Percentiles rank a stretch among this genome's conserved stretches.
Conservation (phyloP, 169 alveolate species). For the Babesia gibsoni region DNA sequence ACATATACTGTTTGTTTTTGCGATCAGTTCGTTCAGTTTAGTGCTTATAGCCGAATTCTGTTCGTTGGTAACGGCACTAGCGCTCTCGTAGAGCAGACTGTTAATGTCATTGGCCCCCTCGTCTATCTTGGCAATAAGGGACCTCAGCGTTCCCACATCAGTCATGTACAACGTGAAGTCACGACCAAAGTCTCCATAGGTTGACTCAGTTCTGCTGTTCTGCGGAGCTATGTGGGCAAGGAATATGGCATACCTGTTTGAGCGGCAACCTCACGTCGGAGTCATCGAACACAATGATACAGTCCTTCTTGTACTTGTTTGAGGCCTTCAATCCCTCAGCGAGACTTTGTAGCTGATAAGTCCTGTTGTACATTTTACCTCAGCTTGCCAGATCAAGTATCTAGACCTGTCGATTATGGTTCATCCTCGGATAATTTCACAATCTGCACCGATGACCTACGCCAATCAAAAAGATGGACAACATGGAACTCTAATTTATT, state of each 20-base stretch:
- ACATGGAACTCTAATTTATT: too few species aligned
- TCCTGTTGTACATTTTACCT: slow-evolving; percentile 53
- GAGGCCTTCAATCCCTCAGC: slow-evolving; percentile 14
- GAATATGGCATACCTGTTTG: neutral
- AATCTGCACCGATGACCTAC: too few species aligned
- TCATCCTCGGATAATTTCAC: too few species aligned
- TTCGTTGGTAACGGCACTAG: slow-evolving; percentile 38
- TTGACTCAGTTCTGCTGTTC: neutral
- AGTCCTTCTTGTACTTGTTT: slow-evolving; percentile 26
- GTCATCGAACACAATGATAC: slow-evolving; percentile 20
- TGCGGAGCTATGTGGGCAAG: neutral
- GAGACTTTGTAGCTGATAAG: slow-evolving; percentile 44
- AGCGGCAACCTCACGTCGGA: neutral
- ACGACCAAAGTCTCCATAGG: slow-evolving; percentile 9
- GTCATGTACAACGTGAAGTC: slow-evolving; percentile 35
- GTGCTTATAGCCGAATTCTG: slow-evolving; percentile 50
- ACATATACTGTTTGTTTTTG: slow-evolving; percentile 40
- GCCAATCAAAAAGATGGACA: too few species aligned
- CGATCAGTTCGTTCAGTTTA: slow-evolving; percentile 49
- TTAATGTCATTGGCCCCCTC: slow-evolving; percentile 47
- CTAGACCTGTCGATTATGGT: too few species aligned
- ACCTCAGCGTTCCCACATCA: slow-evolving; percentile 19
- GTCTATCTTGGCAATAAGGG: slow-evolving; percentile 31
- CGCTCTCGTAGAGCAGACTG: slow-evolving; percentile 33
- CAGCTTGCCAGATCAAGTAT: too few species aligned